Evolutionary conservation across 2,329 filamentous ascomycete genomes (phyloP), one percentile per base, ranked within the genome.

Genomic region (Botrytis pseudocinerea): DNA sequence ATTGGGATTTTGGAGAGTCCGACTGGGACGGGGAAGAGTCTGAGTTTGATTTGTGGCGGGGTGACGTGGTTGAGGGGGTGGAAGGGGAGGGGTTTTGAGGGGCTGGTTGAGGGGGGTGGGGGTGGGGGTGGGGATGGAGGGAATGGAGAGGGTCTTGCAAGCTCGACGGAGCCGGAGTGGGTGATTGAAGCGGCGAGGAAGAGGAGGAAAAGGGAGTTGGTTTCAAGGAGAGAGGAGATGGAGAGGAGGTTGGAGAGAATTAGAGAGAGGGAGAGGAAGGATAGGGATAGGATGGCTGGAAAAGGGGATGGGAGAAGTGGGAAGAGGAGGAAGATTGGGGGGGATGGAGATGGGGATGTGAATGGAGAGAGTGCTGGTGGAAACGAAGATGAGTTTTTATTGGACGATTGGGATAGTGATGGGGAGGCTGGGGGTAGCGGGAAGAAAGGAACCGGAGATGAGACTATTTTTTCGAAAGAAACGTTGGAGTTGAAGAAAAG

Each of bases 1-100:
- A 85, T 93, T 69, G 91, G 89, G 35, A 91, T 93, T 65, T 90
- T 93, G 76, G 91, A 93, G 79, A 92, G 90, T 60, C 91, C 91
- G 25, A 93, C 91, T 70, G 91, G 91, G 83, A 86, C 84, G 82
- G 91, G 91, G 61, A 93, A 93, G 84, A 93, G 91, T 1, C 78
- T 93, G 66, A 93, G 91, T 80, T 82, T 93, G 69, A 92, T 93
- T 73, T 93, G 91, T 81, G 90, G 88, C 64, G 88, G 91, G 28
- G 80, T 93, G 77, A 93, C 91, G 4, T 93, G 91, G 91, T 83
- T 93, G 20, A 87, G 91, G 74, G 88, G 92, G 73, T 86, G 91
- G 79, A 92, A 92, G 83, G 72, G 64, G 71, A 78, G 71, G 76
- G 78, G 76, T 64, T n/a, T 61, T 10, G 46, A 44, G 44, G 70